Evolutionary conservation across 164 flowering plant species (phyloP).

Genomic region (Magnolia officinalis): DNA sequence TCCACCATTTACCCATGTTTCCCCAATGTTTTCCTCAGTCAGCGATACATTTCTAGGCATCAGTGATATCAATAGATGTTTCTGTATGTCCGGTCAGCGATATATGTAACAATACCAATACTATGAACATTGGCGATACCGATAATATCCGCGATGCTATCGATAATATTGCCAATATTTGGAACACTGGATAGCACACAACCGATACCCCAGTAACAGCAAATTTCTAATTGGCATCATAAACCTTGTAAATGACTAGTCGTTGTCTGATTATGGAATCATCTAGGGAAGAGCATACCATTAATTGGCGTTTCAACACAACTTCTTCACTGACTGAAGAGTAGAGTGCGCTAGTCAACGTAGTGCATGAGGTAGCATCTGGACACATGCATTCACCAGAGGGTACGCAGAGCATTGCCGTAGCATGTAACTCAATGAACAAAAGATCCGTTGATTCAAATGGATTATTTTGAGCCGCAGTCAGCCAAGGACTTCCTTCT

Average conservation of each 20-base stretch:
- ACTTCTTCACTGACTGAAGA: slow-evolving; percentile 79
- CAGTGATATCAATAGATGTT: too few species aligned
- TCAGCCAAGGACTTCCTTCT: slow-evolving; percentile 70
- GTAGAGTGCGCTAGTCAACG: slow-evolving; percentile 87
- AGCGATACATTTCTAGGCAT: too few species aligned
- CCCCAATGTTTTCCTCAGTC: too few species aligned
- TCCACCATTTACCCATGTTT: too few species aligned
- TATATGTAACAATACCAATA: too few species aligned
- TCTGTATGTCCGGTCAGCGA: too few species aligned
- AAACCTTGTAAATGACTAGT: neutral
- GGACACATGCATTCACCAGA: slow-evolving; percentile 86
- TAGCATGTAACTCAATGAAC: slow-evolving; percentile 85
- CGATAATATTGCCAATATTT: too few species aligned
- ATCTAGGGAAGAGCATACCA: slow-evolving; percentile 42
- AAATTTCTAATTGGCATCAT: neutral
- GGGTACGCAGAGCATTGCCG: slow-evolving; percentile 77
- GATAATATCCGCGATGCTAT: too few species aligned
- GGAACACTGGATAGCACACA: too few species aligned
- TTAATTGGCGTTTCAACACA: slow-evolving; percentile 60
- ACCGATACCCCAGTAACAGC: too few species aligned
- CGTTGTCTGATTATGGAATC: neutral
- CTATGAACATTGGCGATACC: too few species aligned
- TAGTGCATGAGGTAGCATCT: slow-evolving; percentile 82
- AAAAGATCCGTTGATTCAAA: slow-evolving; percentile 43
- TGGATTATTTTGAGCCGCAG: slow-evolving; percentile 38